These are phyloP conservation scores for Aspergillus sojae DNA, from an alignment of 2,329 filamentous ascomycete species.

Conservation along the genomic window DNA sequence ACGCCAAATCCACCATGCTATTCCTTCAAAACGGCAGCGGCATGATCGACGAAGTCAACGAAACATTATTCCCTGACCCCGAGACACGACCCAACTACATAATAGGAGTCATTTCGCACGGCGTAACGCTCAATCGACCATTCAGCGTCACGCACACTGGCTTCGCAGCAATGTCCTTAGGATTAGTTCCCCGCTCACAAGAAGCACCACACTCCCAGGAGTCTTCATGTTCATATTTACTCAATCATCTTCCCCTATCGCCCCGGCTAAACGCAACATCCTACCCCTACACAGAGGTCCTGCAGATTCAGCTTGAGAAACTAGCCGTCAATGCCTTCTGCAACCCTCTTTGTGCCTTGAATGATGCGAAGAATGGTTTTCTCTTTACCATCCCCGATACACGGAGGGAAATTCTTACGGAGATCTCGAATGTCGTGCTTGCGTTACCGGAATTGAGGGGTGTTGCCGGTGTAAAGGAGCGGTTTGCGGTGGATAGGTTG, in stretches of 20 bases:
- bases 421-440: conserved; percentile 21
- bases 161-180: conserved; percentile 56
- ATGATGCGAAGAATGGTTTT: conserved; percentile 14
- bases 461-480: conserved; percentile 10
- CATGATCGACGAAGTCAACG: conserved; percentile 70
- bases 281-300: conserved; percentile 14
- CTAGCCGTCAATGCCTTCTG: conserved; percentile 22
- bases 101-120: conserved; percentile 64
- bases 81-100: conserved; percentile 69
- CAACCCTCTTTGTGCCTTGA: conserved; percentile 20
- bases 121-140: conserved; percentile 47
- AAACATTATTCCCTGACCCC: conserved; percentile 66
- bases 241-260: conserved; percentile 10
- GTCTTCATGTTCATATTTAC: conserved; percentile 2
- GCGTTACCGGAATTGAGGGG: conserved; percentile 15
- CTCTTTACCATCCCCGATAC: conserved; percentile 18
- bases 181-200: conserved; percentile 43
- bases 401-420: conserved; percentile 12
- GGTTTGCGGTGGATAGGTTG: conserved; percentile 14
- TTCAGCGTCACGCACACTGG: conserved; percentile 58
- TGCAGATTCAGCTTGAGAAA: conserved; percentile 24
- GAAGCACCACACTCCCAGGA: background rate
- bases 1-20: conserved; percentile 67
- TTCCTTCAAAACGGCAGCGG: conserved; percentile 77
- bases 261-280: conserved; percentile 9